Conservation (phyloP, 371 early-diverging fungal genomes). For the Mucor lusitanicus region DNA sequence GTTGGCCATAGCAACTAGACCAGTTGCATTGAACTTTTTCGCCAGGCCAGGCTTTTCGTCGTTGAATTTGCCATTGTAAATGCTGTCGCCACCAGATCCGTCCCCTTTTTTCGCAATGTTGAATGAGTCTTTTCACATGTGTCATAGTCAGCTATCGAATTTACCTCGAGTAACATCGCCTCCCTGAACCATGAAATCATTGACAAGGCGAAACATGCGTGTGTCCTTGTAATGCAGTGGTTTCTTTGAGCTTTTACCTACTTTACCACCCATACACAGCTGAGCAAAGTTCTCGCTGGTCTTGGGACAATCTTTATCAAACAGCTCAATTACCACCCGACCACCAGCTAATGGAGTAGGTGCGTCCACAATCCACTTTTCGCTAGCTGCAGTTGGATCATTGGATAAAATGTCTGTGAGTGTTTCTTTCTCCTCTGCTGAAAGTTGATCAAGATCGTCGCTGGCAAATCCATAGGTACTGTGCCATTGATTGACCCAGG, state of each 20-base stretch:
- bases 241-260: conserved; percentile 56
- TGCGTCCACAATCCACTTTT: conserved; percentile 37
- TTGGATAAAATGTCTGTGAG: conserved; percentile 45
- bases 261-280: conserved; percentile 55
- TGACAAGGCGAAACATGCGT: conserved; percentile 58
- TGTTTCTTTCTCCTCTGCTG: conserved; percentile 38
- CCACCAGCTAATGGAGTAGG: conserved; percentile 51
- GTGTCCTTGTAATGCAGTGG: conserved; percentile 51
- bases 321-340: conserved; percentile 50
- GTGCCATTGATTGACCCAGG: conserved; percentile 46
- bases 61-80: conserved; percentile 70
- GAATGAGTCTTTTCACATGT: neutral
- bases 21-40: conserved; percentile 47
- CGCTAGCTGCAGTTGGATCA: conserved; percentile 32
- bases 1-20: conserved; percentile 83
- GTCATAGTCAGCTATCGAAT: too few relatives aligned
- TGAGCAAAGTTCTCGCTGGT: conserved; percentile 61
- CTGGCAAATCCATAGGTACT: conserved; percentile 45
- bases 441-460: conserved; percentile 33
- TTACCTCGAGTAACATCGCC: conserved; percentile 77
- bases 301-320: conserved; percentile 60
- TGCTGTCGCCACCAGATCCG: conserved; percentile 78
- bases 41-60: conserved; percentile 70
- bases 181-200: conserved; percentile 76
- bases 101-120: conserved; percentile 37